Evolutionary conservation across 352 stramenopile species (phyloP), one percentile per base, ranked within the genome.

Genomic region (Globisporangium camurandrum): DNA sequence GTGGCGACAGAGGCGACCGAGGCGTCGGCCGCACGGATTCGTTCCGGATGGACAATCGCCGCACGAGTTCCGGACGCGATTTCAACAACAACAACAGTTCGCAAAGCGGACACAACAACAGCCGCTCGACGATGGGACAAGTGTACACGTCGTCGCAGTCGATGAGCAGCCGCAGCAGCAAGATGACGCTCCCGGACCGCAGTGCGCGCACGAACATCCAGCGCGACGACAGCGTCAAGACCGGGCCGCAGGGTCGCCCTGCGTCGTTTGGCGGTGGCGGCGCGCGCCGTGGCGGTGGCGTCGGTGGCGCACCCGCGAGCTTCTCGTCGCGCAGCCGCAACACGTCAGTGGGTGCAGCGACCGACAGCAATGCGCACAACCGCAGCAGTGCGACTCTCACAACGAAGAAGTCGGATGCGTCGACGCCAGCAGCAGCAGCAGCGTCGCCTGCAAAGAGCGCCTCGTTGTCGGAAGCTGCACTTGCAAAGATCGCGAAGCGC

Each of bases 401-500:
- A 2, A 76, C 76, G 57, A 76, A 78, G 44, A 56, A 57, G 0
- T 71, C 63, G 23, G 49, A 59, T 33, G 42, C 52, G 5, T 67
- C 60, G 46, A n/a, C 51, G 71, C 1, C 55, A 14, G 36, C 19
- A 19, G 7, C 68, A 34, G 45, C 60, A n/a, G n/a, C n/a, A n/a
- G n/a, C n/a, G n/a, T n/a, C n/a, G n/a, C n/a, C n/a, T n/a, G n/a
- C n/a, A n/a, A n/a, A n/a, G n/a, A n/a, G n/a, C n/a, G n/a, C n/a
- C n/a, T n/a, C 72, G 37, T 66, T 91, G 20, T 67, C 71, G 9
- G 79, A 88, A 2, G 77, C 88, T 6, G 61, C 61, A 3, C 68
- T 69, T 37, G 72, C 84, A 27, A 81, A 77, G 34, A 83, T 91
- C 46, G 67, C 54, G 12, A 90, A 90, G 61, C 87, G 86, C 54